A percentile compares a stretch with the other conserved stretches of the same genome.
Evolutionary conservation across 148 eudicot genomes (phyloP).

Genomic region (Spergularia marina): DNA sequence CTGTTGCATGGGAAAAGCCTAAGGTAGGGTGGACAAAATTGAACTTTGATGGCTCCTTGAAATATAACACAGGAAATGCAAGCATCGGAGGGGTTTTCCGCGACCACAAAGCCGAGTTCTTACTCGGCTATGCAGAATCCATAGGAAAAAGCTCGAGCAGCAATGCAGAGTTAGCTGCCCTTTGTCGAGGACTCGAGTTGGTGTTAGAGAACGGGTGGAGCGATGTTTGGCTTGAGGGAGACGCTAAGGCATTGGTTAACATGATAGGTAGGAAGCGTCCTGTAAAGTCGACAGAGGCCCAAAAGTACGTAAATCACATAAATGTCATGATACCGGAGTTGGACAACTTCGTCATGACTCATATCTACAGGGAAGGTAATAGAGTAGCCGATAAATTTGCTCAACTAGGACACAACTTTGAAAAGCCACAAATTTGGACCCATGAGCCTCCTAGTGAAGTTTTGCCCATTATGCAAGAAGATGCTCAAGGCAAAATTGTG

Average conservation of each 20-base stretch:
- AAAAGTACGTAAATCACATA: slow-evolving; percentile 43
- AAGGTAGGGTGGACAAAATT: slow-evolving; percentile 77
- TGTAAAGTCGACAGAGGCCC: slow-evolving; percentile 47
- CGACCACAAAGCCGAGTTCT: slow-evolving; percentile 66
- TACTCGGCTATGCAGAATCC: slow-evolving; percentile 73
- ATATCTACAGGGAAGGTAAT: slow-evolving; percentile 80
- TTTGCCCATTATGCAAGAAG: slow-evolving; percentile 54
- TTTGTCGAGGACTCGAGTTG: slow-evolving; percentile 74
- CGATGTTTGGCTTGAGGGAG: slow-evolving; percentile 86
- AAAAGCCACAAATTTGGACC: slow-evolving; percentile 61
- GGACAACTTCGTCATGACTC: slow-evolving; percentile 50
- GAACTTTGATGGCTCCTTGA: slow-evolving; percentile 84
- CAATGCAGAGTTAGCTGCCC: slow-evolving; percentile 68
- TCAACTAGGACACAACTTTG: slow-evolving; percentile 50
- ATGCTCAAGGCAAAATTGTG: slow-evolving; percentile 66
- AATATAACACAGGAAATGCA: slow-evolving; percentile 51
- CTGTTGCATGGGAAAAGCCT: slow-evolving; percentile 77
- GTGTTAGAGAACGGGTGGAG: slow-evolving; percentile 62
- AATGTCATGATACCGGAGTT: slow-evolving; percentile 52
- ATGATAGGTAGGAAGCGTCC: slow-evolving; percentile 35
- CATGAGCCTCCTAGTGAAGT: slow-evolving; percentile 53
- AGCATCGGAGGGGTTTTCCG: slow-evolving; percentile 90
- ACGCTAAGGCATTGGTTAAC: slow-evolving; percentile 63
- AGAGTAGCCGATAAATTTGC: slow-evolving; percentile 79
- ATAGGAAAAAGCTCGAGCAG: slow-evolving; percentile 58